These are phyloP conservation scores for Teratosphaeriaceae sp. DNA, from an alignment of 2,329 filamentous ascomycete genomes.

Conservation along the genomic window DNA sequence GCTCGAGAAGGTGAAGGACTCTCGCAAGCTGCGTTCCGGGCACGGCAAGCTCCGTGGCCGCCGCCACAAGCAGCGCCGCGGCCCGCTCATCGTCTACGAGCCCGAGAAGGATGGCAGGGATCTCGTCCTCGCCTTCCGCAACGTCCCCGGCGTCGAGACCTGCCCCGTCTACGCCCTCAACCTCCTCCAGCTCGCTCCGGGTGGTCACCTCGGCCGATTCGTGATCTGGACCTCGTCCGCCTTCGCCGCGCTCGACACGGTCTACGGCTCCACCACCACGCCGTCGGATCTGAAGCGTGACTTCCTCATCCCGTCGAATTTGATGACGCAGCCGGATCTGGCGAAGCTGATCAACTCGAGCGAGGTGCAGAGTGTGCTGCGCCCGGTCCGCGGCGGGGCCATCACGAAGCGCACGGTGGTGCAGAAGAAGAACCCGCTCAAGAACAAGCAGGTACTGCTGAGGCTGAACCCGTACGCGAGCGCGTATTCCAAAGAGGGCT, in stretches of 20 bases:
- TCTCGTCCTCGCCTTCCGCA: conserved; percentile 91
- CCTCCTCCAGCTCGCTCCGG: conserved; percentile 97
- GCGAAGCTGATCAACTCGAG: conserved; percentile 98
- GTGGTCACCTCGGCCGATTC: conserved; percentile 98
- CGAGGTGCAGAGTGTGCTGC: conserved; percentile 94
- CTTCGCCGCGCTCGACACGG: conserved; percentile 91
- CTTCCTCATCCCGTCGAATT: conserved; percentile 90
- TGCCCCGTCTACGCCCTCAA: conserved; percentile 89
- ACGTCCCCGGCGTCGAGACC: conserved; percentile 97
- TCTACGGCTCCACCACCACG: conserved; percentile 91
- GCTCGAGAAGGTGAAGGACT: conserved; percentile 90
- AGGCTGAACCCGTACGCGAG: conserved; percentile 97
- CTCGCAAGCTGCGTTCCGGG: conserved; percentile 94
- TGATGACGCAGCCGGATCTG: conserved; percentile 91
- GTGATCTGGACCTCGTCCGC: conserved; percentile 97
- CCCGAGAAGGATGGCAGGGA: conserved; percentile 92
- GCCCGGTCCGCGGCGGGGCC: conserved; percentile 82
- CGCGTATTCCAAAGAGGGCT: conserved; percentile 79
- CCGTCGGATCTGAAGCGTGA: conserved; percentile 96
- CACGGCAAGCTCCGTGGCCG: conserved; percentile 99
- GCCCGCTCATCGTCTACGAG: conserved; percentile 96
- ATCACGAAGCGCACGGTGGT: conserved; percentile 83
- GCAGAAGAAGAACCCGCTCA: conserved; percentile 99
- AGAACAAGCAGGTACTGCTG: conserved; percentile 98
- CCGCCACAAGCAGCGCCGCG: conserved; percentile 94